A percentile compares a stretch with the other conserved stretches of the same genome.
Conservation (phyloP, 2,329 filamentous ascomycete species). For the Tolypocladium inflatum region DNA sequence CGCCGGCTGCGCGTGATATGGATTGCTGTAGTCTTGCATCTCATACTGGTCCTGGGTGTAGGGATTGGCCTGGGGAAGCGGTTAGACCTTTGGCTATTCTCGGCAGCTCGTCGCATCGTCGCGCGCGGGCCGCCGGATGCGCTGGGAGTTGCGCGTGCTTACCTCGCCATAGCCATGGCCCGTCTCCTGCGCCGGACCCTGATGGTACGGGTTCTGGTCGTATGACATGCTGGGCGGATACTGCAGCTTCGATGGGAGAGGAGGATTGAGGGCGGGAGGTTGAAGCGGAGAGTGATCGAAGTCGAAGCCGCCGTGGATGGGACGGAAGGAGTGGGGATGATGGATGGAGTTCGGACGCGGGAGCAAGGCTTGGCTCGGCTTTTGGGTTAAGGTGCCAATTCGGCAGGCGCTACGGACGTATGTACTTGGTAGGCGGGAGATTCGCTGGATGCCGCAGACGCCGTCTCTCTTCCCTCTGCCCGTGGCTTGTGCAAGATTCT, state of each 20-base stretch:
- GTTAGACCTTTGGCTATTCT: neutral
- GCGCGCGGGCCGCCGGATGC: neutral
- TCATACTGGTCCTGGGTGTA: slow-evolving; percentile 28
- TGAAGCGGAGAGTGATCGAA: neutral
- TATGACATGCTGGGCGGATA: slow-evolving; percentile 11
- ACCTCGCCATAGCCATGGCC: slow-evolving; percentile 11
- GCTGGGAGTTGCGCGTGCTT: neutral
- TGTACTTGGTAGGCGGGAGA: neutral
- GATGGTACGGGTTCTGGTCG: slow-evolving; percentile 12
- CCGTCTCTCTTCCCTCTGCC: neutral
- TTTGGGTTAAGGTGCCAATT: neutral
- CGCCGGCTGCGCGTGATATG: slow-evolving; percentile 16
- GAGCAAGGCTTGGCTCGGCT: neutral
- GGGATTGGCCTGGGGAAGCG: slow-evolving; percentile 4
- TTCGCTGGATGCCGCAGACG: neutral
- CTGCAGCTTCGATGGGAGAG: neutral
- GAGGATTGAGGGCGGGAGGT: neutral
- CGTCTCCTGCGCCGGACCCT: slow-evolving; percentile 10
- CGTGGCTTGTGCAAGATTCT: neutral
- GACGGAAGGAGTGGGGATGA: neutral
- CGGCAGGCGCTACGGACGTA: neutral
- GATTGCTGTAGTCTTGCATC: slow-evolving; percentile 41
- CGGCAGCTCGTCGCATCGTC: neutral
- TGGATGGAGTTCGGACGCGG: neutral
- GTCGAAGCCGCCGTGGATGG: neutral